These are phyloP conservation scores for Candida freyschussii DNA, from an alignment of 1,139 yeast genomes.

Conservation along the genomic window DNA sequence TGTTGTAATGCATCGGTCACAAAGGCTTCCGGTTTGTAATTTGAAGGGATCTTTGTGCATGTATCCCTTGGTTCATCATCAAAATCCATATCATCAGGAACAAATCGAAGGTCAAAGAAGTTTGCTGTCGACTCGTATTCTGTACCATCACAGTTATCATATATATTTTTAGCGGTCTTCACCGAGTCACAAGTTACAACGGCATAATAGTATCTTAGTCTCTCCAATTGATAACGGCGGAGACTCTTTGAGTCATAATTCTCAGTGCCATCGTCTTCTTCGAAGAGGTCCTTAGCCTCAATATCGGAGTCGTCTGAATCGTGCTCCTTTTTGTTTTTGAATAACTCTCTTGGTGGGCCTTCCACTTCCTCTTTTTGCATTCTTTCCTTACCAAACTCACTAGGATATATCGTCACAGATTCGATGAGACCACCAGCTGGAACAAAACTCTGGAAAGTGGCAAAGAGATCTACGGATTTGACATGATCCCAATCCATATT, in stretches of 20 bases:
- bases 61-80: slow-evolving; percentile 68
- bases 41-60: slow-evolving; percentile 68
- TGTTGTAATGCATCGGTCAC: slow-evolving; percentile 93
- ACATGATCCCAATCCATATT: slow-evolving; percentile 97
- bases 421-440: slow-evolving; percentile 70
- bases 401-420: slow-evolving; percentile 77
- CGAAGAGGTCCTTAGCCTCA: slow-evolving; percentile 61
- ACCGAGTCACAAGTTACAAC: slow-evolving; percentile 81
- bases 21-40: slow-evolving; percentile 77
- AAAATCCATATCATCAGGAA: slow-evolving; percentile 89
- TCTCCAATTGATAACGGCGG: slow-evolving; percentile 80
- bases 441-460: slow-evolving; percentile 82
- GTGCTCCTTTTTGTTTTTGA: slow-evolving; percentile 40
- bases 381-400: slow-evolving; percentile 90
- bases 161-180: slow-evolving; percentile 68
- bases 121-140: slow-evolving; percentile 97
- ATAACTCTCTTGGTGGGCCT: slow-evolving; percentile 90
- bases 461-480: slow-evolving; percentile 80
- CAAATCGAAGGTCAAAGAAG: slow-evolving; percentile 83
- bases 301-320: slow-evolving; percentile 38
- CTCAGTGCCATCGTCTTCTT: slow-evolving; percentile 65
- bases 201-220: slow-evolving; percentile 87
- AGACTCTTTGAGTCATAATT: slow-evolving; percentile 65
- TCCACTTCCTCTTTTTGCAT: slow-evolving; percentile 86
- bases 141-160: slow-evolving; percentile 86